Conservation (phyloP, 2,329 filamentous ascomycete species). For the Calonectria pseudoturangicola region DNA sequence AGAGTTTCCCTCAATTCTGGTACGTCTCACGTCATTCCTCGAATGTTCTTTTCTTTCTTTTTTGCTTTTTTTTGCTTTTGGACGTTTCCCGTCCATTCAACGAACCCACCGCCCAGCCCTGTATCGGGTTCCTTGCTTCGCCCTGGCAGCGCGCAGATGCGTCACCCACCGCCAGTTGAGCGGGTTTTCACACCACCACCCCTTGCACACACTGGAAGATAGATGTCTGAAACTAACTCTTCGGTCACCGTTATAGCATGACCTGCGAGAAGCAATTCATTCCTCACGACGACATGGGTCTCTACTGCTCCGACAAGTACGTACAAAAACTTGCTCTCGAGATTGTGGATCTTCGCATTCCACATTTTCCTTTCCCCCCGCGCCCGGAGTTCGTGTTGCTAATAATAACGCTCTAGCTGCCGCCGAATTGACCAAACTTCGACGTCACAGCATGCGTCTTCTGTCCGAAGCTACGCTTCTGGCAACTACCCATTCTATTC, state of each 20-base stretch:
- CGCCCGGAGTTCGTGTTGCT: constrained; percentile 43
- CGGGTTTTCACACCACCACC: constrained; percentile 22
- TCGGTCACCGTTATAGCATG: constrained; percentile 68
- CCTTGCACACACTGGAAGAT: constrained; percentile 6
- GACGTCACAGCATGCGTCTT: constrained; percentile 53
- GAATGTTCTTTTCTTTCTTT: constrained; percentile 27
- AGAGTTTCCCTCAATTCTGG: constrained; percentile 80
- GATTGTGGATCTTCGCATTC: constrained; percentile 44
- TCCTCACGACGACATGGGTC: constrained; percentile 72
- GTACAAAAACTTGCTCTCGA: constrained; percentile 55
- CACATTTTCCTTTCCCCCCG: constrained; percentile 36
- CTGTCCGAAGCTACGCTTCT: constrained; percentile 58
- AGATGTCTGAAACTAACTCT: constrained; percentile 49
- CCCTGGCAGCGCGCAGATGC: constrained; percentile 43
- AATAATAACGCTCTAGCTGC: constrained; percentile 64
- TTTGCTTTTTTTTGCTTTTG: constrained; percentile 34
- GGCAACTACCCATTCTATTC: constrained; percentile 67
- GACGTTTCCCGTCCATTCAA: constrained; percentile 9
- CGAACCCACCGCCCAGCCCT: constrained; percentile 9
- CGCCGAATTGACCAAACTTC: constrained; percentile 71
- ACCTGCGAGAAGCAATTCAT: constrained; percentile 80
- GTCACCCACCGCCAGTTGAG: constrained; percentile 42
- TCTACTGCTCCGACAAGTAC: constrained; percentile 80
- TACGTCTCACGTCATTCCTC: constrained; percentile 63
- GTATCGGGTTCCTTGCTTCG: constrained; percentile 42